These are phyloP conservation scores for Hygrophorus russula DNA, from an alignment of 768 basidiomycete genomes.

Conservation along the genomic window DNA sequence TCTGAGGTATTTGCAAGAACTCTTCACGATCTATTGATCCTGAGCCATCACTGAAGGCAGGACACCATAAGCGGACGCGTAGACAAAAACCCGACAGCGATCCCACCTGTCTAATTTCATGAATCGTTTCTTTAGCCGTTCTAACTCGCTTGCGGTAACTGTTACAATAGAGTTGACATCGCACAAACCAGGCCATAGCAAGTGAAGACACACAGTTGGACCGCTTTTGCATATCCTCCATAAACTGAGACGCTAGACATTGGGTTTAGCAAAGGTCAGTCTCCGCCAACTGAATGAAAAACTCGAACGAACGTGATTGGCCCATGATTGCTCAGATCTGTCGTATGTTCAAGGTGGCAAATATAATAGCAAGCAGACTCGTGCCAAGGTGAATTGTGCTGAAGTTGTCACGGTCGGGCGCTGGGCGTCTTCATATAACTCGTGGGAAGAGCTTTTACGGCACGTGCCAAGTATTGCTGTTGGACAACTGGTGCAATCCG, in stretches of 20 bases:
- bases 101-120: conserved; percentile 95
- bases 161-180: conserved; percentile 10
- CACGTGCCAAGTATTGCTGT: too few relatives aligned
- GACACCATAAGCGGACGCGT: neutral
- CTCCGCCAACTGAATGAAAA: neutral
- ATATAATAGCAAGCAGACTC: too few relatives aligned
- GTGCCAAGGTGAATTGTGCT: too few relatives aligned
- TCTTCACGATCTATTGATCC: conserved; percentile 98
- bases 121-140: conserved; percentile 95
- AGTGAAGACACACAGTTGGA: conserved; percentile 77
- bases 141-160: conserved; percentile 94
- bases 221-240: conserved; percentile 95
- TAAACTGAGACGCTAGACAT: conserved; percentile 74
- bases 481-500: too few relatives aligned
- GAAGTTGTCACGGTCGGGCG: too few relatives aligned
- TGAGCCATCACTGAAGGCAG: conserved; percentile 66
- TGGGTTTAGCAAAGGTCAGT: neutral
- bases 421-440: too few relatives aligned
- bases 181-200: neutral
- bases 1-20: conserved; percentile 97
- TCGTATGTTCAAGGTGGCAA: neutral
- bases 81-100: neutral
- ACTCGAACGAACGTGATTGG: conserved; percentile 62
- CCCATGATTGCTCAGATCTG: conserved; percentile 40
- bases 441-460: too few relatives aligned